Evolutionary conservation across 768 basidiomycete species (phyloP), one percentile per base, ranked within the genome.

Genomic region (Auriscalpium orientale): DNA sequence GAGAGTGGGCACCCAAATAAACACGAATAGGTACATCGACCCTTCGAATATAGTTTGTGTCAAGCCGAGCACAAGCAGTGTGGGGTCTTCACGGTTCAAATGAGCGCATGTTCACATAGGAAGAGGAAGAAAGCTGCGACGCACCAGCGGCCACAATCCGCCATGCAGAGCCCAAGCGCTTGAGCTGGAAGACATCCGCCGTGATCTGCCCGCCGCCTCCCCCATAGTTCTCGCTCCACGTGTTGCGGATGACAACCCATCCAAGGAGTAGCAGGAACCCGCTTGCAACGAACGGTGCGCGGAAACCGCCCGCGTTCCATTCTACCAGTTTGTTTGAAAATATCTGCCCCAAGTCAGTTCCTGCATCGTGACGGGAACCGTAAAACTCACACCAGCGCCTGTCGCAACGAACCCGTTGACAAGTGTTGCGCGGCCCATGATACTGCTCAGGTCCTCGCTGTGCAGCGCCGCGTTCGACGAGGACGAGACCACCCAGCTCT

Each of bases 11-110:
- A 90, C 88, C 88, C 88, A 90, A 58, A 85, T 74, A 72, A 89
- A 90, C 60, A 89, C 88, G 69, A 89, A 90, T 58, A 89, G 78
- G 69, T 90, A 89, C 87, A 89, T 88, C 6, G 85, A 87, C 2
- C 88, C 89, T 66, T 90, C 87, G 65, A 90, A 90, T 68, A 84
- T 87, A 1, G 88, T 90, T 68, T 90, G 87, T 0, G 83, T 83
- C 53, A 89, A 69, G 35, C 87, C 85, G 20, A 90, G 77, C 22
- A 79, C 78, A 58, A 88, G 69, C 10, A 90, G 74, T 48, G 79
- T 64, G 1, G 79, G 76, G 64, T 89, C 87, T 87, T 28, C 28
- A 28, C 2, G 28, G 4, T 28, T 28, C 4, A 4, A 28, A 28
- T 28, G 28, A 63, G 10, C 57, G 48, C 11, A 16, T 21, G 11